Evolutionary conservation across 2,329 filamentous ascomycete species (phyloP).

Genomic region (Sarocladiaceae sp.): DNA sequence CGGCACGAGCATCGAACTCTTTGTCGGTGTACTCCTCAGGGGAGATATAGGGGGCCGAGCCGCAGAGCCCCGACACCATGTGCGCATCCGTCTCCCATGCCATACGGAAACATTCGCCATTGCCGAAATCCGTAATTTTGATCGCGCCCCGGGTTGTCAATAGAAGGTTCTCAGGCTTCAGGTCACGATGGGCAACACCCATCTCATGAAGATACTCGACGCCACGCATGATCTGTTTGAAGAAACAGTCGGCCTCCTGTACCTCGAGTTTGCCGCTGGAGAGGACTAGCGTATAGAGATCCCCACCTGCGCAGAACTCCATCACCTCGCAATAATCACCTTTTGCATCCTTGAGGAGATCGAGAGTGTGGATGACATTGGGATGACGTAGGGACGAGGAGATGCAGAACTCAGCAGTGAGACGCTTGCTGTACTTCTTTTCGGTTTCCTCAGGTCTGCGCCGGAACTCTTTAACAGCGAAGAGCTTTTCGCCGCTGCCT

Average conservation of each 20-base stretch:
- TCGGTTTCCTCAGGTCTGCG: conserved; percentile 88
- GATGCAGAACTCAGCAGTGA: conserved; percentile 97
- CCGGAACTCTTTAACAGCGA: conserved; percentile 97
- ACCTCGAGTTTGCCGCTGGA: conserved; percentile 89
- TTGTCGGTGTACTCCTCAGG: conserved; percentile 93
- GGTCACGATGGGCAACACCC: conserved; percentile 93
- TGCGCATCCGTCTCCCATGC: conserved; percentile 98
- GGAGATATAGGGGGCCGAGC: conserved; percentile 93
- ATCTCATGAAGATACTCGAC: conserved; percentile 99
- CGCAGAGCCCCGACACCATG: conserved; percentile 95
- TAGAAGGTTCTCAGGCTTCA: conserved; percentile 95
- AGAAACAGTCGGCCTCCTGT: conserved; percentile 91
- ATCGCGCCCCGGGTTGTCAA: conserved; percentile 86
- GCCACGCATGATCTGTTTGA: conserved; percentile 98
- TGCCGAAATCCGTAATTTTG: conserved; percentile 98
- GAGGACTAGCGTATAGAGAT: conserved; percentile 89
- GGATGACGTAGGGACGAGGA: conserved; percentile 94
- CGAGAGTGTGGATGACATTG: conserved; percentile 96
- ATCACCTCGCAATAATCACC: conserved; percentile 98
- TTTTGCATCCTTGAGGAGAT: conserved; percentile 91
- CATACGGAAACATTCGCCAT: conserved; percentile 99
- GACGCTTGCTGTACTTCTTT: conserved; percentile 95
- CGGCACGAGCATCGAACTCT: conserved; percentile 95
- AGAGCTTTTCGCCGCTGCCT: conserved; percentile 80
- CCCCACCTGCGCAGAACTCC: conserved; percentile 96